Conservation (phyloP, 805 yeast species). For the Saccharomyces paradoxus region DNA sequence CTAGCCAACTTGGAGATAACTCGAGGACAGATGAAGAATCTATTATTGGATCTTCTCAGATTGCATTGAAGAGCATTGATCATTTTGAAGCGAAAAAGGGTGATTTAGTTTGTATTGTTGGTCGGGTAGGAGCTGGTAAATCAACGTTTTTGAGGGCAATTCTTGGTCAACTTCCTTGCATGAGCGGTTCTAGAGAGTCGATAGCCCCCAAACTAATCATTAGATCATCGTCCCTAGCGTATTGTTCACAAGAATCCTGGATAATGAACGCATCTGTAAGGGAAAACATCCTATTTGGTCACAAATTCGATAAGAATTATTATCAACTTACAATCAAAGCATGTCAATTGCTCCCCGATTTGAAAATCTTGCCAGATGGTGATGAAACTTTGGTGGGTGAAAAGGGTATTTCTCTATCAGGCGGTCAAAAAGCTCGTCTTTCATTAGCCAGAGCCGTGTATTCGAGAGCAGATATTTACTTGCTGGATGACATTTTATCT, state of each 20-base stretch:
- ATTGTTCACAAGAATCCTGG: slow-evolving; percentile 55
- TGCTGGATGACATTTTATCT: slow-evolving; percentile 58
- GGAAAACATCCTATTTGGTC: slow-evolving; percentile 47
- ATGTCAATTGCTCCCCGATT: slow-evolving; percentile 43
- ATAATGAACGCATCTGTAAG: slow-evolving; percentile 43
- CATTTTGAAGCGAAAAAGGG: slow-evolving; percentile 46
- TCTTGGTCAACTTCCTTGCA: slow-evolving; percentile 45
- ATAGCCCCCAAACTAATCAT: slow-evolving; percentile 20
- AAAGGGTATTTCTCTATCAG: slow-evolving; percentile 52
- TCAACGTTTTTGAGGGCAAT: slow-evolving; percentile 48
- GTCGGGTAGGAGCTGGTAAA: slow-evolving; percentile 63
- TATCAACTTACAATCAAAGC: slow-evolving; percentile 40
- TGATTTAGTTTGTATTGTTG: slow-evolving; percentile 51
- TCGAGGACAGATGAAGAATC: slow-evolving; percentile 36
- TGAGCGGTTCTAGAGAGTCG: slow-evolving; percentile 19
- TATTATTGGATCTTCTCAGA: slow-evolving; percentile 35
- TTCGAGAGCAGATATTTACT: slow-evolving; percentile 47
- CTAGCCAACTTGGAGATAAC: slow-evolving; percentile 7
- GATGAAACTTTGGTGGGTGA: slow-evolving; percentile 52
- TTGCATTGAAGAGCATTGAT: slow-evolving; percentile 41
- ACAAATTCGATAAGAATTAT: slow-evolving; percentile 34
- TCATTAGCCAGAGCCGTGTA: slow-evolving; percentile 65
- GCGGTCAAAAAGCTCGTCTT: slow-evolving; percentile 59
- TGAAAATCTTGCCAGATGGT: slow-evolving; percentile 43
- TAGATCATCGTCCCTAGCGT: slow-evolving; percentile 39